Evolutionary conservation across 2,329 filamentous ascomycete species (phyloP), one percentile per base, ranked within the genome.

Genomic region (Talaromyces sp.): DNA sequence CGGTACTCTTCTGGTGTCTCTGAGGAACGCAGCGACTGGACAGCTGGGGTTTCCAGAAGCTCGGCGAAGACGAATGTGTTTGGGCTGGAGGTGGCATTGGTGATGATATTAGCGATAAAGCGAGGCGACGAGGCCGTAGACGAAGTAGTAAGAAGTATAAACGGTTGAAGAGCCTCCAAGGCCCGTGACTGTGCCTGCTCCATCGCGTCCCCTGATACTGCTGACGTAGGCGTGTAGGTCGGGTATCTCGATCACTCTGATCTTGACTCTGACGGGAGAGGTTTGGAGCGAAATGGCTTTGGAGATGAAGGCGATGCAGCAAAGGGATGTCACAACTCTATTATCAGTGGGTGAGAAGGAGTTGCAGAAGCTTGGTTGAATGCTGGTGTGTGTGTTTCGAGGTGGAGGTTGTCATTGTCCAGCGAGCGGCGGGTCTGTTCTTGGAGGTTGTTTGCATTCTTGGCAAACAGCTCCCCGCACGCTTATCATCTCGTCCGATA

Each of bases 11-110:
- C 72, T n/a, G 85, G 73, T 44, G 81, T 75, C 11, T 79, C 73
- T 44, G 72, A 81, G 44, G 77, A 77, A 28, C 81, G 76, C 52
- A 98, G 86, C 13, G 85, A 83, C 75, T 95, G 90, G 67, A 98
- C 87, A 68, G 91, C 87, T 0, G 90, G 86, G 1, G 88, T 87
- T 69, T 90, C 84, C 42, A 99, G 87, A n/a, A 99, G 88, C 78
- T 98, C 93, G 67, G 90, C 86, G 80, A 99, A 99, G 77, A 98
- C 84, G 76, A 89, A 99, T 66, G 93, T 96, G 76, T 92, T 91
- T 30, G 90, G 87, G 60, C 88, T 88, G n/a, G 92, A 92, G 57
- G 92, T 98, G 64, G 93, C 95, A 77, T 92, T 91, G 52, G 84
- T 86, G 73, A 98, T 85, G 59, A 98, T 85, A 73, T 96, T 92